phyloP scores from a whole-genome alignment of 2,329 filamentous ascomycete genomes.

The Xylariaceae sp. region DNA sequence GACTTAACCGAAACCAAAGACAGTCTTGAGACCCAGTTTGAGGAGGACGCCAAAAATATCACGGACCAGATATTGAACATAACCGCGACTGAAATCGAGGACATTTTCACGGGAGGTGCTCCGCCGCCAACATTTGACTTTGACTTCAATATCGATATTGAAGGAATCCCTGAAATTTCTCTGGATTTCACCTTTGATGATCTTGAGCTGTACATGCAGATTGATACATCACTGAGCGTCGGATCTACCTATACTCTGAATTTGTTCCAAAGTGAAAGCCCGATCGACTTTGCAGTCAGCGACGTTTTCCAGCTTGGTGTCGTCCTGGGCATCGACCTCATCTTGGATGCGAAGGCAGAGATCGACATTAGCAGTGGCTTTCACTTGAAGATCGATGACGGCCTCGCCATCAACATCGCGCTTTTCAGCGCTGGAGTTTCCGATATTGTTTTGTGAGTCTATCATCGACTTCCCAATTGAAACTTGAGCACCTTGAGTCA shows the following conservation, averaged over 20 bases:
- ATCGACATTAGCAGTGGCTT: constrained; percentile 52
- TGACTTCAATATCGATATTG: not conserved
- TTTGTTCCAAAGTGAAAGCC: constrained; percentile 41
- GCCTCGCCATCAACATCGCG: constrained; percentile 41
- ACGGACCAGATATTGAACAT: not conserved
- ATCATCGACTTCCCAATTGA: not conserved
- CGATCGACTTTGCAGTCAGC: constrained; percentile 36
- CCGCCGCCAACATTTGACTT: not conserved
- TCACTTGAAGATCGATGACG: constrained; percentile 50
- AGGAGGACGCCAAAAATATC: not conserved
- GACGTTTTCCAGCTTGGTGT: constrained; percentile 40
- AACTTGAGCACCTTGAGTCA: not conserved
- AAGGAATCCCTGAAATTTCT: not conserved
- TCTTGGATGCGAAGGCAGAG: constrained; percentile 41
- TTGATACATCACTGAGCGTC: constrained; percentile 38
- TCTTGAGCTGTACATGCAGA: constrained; percentile 47
- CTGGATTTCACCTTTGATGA: constrained; percentile 34
- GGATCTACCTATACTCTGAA: constrained; percentile 44
- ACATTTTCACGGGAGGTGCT: not conserved
- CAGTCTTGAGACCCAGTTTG: not conserved
- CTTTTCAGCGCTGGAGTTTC: constrained; percentile 48
- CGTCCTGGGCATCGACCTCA: constrained; percentile 47
- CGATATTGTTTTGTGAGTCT: constrained; percentile 43
- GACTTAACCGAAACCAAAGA: not conserved
- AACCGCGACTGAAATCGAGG: not conserved